phyloP scores from a whole-genome alignment of 371 early-diverging fungal genomes.

The Coemansia sp. region DNA sequence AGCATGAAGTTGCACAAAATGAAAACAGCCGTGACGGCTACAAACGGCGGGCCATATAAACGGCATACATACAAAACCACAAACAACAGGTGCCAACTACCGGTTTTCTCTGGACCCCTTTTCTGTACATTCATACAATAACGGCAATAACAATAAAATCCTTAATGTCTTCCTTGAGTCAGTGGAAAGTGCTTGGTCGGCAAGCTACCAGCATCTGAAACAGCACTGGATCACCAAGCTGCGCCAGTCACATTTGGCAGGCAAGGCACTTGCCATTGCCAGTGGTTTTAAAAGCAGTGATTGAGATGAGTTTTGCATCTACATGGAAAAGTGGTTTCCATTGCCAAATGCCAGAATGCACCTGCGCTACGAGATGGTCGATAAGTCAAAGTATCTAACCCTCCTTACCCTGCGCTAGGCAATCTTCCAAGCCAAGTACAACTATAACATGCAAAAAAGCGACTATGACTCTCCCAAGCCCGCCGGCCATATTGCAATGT shows the following conservation, averaged over 20 bases:
- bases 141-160: neutral
- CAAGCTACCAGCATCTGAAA: neutral
- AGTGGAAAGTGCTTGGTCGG: neutral
- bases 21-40: too few species aligned
- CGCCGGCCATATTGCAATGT: neutral
- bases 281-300: neutral
- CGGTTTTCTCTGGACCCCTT: too few species aligned
- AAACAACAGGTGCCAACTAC: too few species aligned
- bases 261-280: neutral
- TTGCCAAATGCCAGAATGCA: neutral
- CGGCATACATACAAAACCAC: too few species aligned
- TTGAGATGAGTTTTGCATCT: neutral
- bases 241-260: neutral
- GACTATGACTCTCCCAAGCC: neutral
- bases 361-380: neutral
- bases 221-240: neutral
- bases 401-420: neutral
- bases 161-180: neutral
- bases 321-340: constrained; percentile 1
- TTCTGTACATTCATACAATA: too few species aligned
- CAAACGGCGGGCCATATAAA: too few species aligned
- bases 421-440: neutral
- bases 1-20: too few species aligned
- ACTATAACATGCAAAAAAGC: neutral
- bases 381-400: neutral